Evolutionary conservation across 1,284 basidiomycete species (phyloP).

Genomic region (Laetiporus sulphureus): DNA sequence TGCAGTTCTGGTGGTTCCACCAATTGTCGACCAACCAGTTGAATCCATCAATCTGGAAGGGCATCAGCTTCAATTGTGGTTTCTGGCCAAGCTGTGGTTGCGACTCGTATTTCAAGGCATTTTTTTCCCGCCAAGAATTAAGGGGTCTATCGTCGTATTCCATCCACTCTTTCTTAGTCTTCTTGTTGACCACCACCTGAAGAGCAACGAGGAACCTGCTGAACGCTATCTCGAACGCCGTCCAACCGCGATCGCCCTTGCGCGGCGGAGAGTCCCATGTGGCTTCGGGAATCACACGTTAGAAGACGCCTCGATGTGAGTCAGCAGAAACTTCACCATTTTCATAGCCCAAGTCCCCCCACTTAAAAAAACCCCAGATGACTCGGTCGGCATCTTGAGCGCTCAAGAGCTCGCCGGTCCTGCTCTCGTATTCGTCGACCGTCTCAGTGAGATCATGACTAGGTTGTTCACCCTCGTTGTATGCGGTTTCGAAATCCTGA

Average conservation of each 20-base stretch:
- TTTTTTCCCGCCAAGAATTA: constrained; percentile 38
- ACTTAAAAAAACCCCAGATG: constrained; percentile 83
- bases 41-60: constrained; percentile 87
- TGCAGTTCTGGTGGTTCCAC: constrained; percentile 83
- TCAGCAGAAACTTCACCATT: constrained; percentile 48
- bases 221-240: constrained; percentile 64
- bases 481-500: constrained; percentile 35
- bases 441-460: constrained; percentile 42
- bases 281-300: constrained; percentile 38
- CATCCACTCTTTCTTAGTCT: constrained; percentile 33
- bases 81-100: constrained; percentile 64
- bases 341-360: constrained; percentile 86
- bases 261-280: constrained; percentile 86
- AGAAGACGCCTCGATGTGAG: background rate
- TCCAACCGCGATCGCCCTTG: constrained; percentile 47
- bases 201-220: constrained; percentile 58
- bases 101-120: constrained; percentile 39
- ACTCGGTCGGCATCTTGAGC: constrained; percentile 52
- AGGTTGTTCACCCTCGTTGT: constrained; percentile 54
- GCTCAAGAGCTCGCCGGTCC: constrained; percentile 37
- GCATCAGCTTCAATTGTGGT: constrained; percentile 64
- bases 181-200: constrained; percentile 51
- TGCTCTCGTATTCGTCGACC: constrained; percentile 52
- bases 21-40: constrained; percentile 92
- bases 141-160: constrained; percentile 39